Evolutionary conservation across 2,329 filamentous ascomycete genomes (phyloP).

Genomic region (Sclerotinia borealis): DNA sequence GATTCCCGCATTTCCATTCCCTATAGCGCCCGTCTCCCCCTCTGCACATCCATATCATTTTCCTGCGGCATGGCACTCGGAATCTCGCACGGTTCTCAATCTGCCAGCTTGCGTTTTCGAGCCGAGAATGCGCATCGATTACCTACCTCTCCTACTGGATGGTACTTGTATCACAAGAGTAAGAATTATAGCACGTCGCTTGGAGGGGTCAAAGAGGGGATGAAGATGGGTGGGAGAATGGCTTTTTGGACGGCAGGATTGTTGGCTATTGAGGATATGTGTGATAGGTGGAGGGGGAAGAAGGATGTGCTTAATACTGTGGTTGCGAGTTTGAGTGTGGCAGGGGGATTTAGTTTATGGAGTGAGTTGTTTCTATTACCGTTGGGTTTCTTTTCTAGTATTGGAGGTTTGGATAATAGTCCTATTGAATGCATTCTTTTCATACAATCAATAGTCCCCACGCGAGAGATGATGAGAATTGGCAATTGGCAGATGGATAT

Average conservation of each 20-base stretch:
- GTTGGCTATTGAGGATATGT: slow-evolving; percentile 75
- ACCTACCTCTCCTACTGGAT: slow-evolving; percentile 73
- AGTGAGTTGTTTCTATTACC: slow-evolving; percentile 49
- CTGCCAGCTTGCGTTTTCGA: slow-evolving; percentile 75
- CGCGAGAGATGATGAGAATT: background rate
- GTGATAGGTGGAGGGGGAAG: slow-evolving; percentile 64
- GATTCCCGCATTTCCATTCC: slow-evolving; percentile 52
- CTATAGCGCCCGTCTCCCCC: slow-evolving; percentile 57
- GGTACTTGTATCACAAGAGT: slow-evolving; percentile 98
- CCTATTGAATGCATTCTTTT: background rate
- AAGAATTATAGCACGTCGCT: slow-evolving; percentile 88
- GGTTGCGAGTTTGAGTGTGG: slow-evolving; percentile 75
- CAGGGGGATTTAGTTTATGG: slow-evolving; percentile 80
- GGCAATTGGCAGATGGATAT: background rate
- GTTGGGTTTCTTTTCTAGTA: background rate
- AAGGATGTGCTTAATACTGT: slow-evolving; percentile 77
- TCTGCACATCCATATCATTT: slow-evolving; percentile 59
- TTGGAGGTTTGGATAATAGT: background rate
- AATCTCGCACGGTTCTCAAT: slow-evolving; percentile 63
- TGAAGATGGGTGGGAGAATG: slow-evolving; percentile 66
- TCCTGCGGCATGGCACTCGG: slow-evolving; percentile 66
- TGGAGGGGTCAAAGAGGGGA: slow-evolving; percentile 71
- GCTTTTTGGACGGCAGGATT: slow-evolving; percentile 70
- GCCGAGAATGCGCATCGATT: slow-evolving; percentile 95
- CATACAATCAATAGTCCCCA: too few species aligned